Base-by-base conservation (phyloP, 2,329 filamentous ascomycete species). In the Ceratocystiopsis sp. region DNA sequence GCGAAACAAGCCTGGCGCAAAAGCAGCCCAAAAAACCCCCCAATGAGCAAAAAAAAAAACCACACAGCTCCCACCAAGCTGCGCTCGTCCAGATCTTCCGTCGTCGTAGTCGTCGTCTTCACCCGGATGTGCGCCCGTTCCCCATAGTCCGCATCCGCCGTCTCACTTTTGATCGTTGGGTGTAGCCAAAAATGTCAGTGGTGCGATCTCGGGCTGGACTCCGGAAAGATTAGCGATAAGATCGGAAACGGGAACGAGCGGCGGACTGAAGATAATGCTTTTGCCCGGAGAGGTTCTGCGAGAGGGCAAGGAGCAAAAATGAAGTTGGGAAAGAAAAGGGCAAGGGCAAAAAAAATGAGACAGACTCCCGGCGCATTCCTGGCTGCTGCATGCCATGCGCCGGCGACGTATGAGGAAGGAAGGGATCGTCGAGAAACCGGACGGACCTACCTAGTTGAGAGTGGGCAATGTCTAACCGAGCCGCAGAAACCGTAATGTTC, bases 61-160 rank as follows among this genome's bases (percentile, higher is more conserved):
- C 37, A 34, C 17, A 21, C 37, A 40, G 16, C 39, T 17, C 32
- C 16, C 40, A 35, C 37, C 37, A 40, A 17, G 15, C 38, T 46
- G 33, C 38, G 32, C 35, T 43, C 38, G 38, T 41, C 25, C 5
- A 2, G 25, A 8, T 29, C 25, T 29, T 29, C 19, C 19, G 19
- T 21, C 19, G 19, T 21, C 40, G 37, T 46, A 35, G 35, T 47
- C 39, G 40, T 45, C 45, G 42, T 42, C 37, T n/a, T 36, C 18
- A 18, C 25, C 25, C 25, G 2, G 25, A 29, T 29, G 19, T 41
- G 12, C 38, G 19, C 38, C 38, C 21, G 12, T 19, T 35, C 38
- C 41, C 43, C 39, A 44, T 44, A 40, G 39, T 42, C 37, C 41
- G 21, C 34, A 16, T 17, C n/a, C 16, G 12, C 10, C 15, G 35